These are phyloP conservation scores for Globisporangium viniferum DNA, from an alignment of 352 stramenopile species.

Conservation along the genomic window DNA sequence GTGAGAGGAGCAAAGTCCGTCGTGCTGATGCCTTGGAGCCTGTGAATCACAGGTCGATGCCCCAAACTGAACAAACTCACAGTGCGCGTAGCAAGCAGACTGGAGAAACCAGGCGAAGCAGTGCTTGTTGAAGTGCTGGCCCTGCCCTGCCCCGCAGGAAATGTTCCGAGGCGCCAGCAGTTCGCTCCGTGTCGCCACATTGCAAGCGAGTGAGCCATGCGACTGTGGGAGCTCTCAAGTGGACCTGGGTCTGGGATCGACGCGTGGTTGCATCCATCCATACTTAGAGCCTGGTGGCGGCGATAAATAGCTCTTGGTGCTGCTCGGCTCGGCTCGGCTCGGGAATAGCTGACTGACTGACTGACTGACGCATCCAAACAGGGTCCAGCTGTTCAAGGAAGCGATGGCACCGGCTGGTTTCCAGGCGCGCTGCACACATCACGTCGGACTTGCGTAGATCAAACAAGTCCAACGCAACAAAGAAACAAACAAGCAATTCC, in stretches of 20 bases:
- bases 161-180: constrained; percentile 5
- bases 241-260: neutral
- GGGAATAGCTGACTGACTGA: neutral
- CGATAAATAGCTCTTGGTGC: neutral
- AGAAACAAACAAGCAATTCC: neutral
- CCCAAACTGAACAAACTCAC: neutral
- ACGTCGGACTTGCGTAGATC: neutral
- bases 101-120: neutral
- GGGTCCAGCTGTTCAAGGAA: neutral
- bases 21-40: neutral
- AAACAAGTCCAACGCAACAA: neutral
- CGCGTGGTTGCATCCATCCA: neutral
- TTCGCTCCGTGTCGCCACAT: neutral
- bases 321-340: no score
- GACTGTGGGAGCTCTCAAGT: neutral
- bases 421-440: neutral
- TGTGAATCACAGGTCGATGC: neutral
- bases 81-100: neutral
- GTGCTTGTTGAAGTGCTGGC: constrained; percentile 2
- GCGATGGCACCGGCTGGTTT: neutral
- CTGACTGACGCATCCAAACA: neutral
- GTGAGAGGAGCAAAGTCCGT: neutral
- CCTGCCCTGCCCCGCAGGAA: neutral
- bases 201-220: neutral
- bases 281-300: neutral